Evolutionary conservation across 495 filamentous ascomycete species (phyloP).

Genomic region (Bombardia bombarda): DNA sequence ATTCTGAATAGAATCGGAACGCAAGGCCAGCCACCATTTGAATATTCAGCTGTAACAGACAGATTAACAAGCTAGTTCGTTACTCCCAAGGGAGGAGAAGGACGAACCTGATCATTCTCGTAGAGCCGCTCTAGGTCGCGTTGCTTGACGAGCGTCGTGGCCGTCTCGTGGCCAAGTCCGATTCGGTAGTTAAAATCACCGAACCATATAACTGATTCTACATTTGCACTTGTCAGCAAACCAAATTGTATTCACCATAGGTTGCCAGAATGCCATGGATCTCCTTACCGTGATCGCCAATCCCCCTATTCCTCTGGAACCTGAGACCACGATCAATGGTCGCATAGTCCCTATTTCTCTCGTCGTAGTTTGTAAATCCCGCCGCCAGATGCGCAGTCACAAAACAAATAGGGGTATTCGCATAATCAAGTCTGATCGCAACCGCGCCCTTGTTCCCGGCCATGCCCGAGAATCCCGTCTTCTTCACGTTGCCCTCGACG

Average conservation of each 20-base stretch:
- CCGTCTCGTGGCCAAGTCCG: slow-evolving; percentile 71
- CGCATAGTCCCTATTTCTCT: slow-evolving; percentile 84
- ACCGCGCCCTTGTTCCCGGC: slow-evolving; percentile 98
- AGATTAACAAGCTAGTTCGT: slow-evolving; percentile 7
- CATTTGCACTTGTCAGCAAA: too few species aligned
- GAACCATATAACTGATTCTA: slow-evolving; percentile 86
- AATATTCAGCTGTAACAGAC: slow-evolving; percentile 62
- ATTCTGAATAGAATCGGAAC: slow-evolving; percentile 88
- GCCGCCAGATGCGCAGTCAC: slow-evolving; percentile 96
- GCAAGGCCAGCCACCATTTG: slow-evolving; percentile 90
- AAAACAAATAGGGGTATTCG: slow-evolving; percentile 88
- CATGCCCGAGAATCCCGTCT: slow-evolving; percentile 95
- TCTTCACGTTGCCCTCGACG: slow-evolving; percentile 92
- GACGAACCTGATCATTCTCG: slow-evolving; percentile 78
- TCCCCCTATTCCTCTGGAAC: slow-evolving; percentile 82
- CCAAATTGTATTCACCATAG: too few species aligned
- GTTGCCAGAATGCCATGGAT: too few species aligned
- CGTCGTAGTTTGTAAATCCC: slow-evolving; percentile 95
- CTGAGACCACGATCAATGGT: slow-evolving; percentile 82
- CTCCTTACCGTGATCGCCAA: slow-evolving; percentile 69
- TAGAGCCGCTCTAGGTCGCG: slow-evolving; percentile 73
- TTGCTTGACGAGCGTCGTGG: slow-evolving; percentile 61
- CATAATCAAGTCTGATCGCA: slow-evolving; percentile 91
- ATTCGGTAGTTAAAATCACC: slow-evolving; percentile 99
- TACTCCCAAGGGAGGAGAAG: not conserved